phyloP scores from a whole-genome alignment of 83 land plant genomes.

The Thuja plicata region DNA sequence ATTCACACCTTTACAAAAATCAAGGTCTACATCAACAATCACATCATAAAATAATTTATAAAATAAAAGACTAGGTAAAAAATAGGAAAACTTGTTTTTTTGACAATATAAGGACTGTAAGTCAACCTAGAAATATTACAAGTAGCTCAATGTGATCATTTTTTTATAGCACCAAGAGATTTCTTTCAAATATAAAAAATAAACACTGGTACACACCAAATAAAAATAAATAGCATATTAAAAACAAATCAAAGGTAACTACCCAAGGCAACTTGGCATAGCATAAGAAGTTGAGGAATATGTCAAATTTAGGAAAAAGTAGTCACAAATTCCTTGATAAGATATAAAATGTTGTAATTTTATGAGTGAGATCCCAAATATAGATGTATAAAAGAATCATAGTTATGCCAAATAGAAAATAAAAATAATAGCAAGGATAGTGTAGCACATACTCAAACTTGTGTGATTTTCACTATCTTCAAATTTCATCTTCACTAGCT shows the following conservation, averaged over 20 bases:
- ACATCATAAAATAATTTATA: neutral
- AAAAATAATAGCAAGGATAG: neutral
- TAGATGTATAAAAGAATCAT: neutral
- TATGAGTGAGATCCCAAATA: neutral
- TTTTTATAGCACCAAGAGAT: neutral
- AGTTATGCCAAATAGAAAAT: neutral
- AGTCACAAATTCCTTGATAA: neutral
- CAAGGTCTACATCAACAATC: neutral
- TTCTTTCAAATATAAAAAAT: neutral
- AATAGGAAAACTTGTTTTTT: neutral
- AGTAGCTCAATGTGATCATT: neutral
- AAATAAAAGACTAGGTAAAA: neutral
- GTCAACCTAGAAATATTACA: neutral
- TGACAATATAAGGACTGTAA: neutral
- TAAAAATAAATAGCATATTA: neutral
- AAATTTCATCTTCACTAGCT: conserved; percentile 95
- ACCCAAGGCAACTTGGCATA: neutral
- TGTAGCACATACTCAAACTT: conserved; percentile 63
- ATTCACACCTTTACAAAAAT: conserved; percentile 51
- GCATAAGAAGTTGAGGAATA: neutral
- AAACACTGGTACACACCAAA: neutral
- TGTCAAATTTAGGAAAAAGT: neutral
- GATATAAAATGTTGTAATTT: neutral
- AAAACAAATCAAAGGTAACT: neutral
- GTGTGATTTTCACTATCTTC: conserved; percentile 56